Conservation (phyloP, 2,329 filamentous ascomycete species). For the Calycina herbarum region DNA sequence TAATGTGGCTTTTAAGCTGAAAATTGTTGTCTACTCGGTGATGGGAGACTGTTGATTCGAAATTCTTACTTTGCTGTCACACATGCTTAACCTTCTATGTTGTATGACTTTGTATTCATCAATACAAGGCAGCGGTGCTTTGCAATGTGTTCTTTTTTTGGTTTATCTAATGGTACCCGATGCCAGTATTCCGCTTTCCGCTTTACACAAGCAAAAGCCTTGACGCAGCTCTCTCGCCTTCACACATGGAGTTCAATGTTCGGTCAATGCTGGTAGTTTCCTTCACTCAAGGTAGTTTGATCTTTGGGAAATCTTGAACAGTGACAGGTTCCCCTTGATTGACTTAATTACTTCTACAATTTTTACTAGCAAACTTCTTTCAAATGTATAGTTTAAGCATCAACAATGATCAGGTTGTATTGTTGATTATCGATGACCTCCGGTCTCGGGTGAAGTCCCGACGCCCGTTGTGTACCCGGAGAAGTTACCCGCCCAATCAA, state of each 20-base stretch:
- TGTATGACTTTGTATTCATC: not conserved
- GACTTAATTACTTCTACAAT: too few relatives aligned
- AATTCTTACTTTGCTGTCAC: not conserved
- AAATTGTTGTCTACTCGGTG: not conserved
- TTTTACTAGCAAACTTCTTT: too few relatives aligned
- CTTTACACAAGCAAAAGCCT: too few relatives aligned
- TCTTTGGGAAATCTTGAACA: too few relatives aligned
- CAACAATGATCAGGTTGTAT: not conserved
- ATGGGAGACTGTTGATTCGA: not conserved
- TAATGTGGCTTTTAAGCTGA: not conserved
- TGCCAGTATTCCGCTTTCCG: not conserved
- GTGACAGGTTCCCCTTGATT: too few relatives aligned
- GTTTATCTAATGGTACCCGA: not conserved
- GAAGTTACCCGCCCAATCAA: not conserved
- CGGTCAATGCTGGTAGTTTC: too few relatives aligned
- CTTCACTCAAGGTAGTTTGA: too few relatives aligned
- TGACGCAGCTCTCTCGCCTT: too few relatives aligned
- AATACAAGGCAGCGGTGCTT: not conserved
- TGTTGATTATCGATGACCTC: not conserved
- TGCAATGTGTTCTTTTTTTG: not conserved
- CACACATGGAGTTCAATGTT: too few relatives aligned
- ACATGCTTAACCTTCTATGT: not conserved
- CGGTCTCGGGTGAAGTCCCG: not conserved
- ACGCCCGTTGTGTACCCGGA: not conserved
- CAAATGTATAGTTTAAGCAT: not conserved